A percentile compares a stretch with the other conserved stretches of the same genome.
phyloP scores from a whole-genome alignment of 192 early-diverging fungal species.

The Bifiguratus adelaidae region DNA sequence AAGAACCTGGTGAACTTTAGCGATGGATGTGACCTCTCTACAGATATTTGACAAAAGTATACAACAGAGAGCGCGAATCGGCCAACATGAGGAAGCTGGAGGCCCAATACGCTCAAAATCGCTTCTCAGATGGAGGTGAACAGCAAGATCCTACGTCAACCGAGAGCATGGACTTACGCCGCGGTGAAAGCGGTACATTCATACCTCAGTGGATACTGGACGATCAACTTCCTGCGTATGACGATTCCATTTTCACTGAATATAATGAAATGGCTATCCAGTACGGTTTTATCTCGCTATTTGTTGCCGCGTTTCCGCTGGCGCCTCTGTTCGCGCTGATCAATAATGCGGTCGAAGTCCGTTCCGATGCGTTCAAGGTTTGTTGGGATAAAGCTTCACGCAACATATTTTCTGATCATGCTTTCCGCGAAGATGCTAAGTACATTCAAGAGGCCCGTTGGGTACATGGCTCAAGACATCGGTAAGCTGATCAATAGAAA shows the following conservation, averaged over 20 bases:
- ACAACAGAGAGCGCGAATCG: conserved; percentile 19
- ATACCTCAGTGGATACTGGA: conserved; percentile 37
- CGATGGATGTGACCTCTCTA: background rate
- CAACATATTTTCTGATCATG: background rate
- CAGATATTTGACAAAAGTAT: conserved; percentile 4
- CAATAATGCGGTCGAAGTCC: conserved; percentile 47
- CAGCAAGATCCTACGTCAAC: background rate
- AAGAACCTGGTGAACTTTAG: background rate
- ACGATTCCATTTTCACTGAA: conserved; percentile 21
- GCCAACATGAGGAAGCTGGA: conserved; percentile 6
- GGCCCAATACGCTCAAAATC: conserved; percentile 15
- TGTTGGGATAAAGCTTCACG: background rate
- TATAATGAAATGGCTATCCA: conserved; percentile 42
- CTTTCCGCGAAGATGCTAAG: conserved; percentile 4
- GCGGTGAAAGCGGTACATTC: background rate
- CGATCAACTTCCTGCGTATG: conserved; percentile 20
- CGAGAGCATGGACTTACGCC: background rate
- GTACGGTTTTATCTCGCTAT: conserved; percentile 61
- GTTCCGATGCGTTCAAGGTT: conserved; percentile 40
- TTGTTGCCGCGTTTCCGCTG: conserved; percentile 55
- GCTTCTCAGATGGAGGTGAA: too few relatives aligned
- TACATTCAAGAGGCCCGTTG: conserved; percentile 17
- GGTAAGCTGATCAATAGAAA: conserved; percentile 3
- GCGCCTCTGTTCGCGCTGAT: conserved; percentile 54
- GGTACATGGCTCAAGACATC: conserved; percentile 22